A percentile compares a stretch with the other conserved stretches of the same genome.
These are phyloP conservation scores for Fusarium praegraminearum DNA, from an alignment of 2,329 filamentous ascomycete species.

Conservation along the genomic window DNA sequence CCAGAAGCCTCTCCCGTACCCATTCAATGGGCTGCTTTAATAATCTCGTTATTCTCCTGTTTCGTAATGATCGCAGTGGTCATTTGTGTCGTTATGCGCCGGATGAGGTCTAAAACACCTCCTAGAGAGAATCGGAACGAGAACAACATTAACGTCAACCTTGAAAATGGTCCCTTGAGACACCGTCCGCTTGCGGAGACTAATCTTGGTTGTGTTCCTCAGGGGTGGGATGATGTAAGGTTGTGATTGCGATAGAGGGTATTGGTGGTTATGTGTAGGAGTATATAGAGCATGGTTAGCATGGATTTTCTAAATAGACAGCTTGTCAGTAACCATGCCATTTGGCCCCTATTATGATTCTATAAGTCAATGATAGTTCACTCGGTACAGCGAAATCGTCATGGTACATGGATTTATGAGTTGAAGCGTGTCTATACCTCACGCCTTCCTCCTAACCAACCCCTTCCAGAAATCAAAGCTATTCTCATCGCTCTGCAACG, in stretches of 20 bases:
- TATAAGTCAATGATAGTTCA: not conserved
- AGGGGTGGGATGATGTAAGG: not conserved
- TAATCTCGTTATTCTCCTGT: not conserved
- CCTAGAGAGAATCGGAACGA: not conserved
- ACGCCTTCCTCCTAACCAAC: slow-evolving; percentile 83
- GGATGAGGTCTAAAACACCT: not conserved
- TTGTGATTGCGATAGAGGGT: not conserved
- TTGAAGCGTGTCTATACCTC: not conserved
- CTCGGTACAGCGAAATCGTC: not conserved
- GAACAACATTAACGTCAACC: slow-evolving; percentile 1
- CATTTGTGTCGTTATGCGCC: not conserved
- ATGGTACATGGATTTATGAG: not conserved
- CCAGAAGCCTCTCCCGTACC: not conserved
- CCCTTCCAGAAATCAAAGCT: slow-evolving; percentile 98
- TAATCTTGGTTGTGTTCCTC: not conserved
- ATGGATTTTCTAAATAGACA: not conserved
- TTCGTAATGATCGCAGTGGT: not conserved
- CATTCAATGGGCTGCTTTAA: not conserved
- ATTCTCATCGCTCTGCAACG: slow-evolving; percentile 95
- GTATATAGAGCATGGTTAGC: not conserved
- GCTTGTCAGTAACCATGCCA: no score
- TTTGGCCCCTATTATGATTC: not conserved
- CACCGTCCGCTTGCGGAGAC: not conserved
- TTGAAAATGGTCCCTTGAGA: not conserved
- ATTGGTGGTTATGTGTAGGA: not conserved